Evolutionary conservation across 345 rosid species (phyloP), one percentile per base, ranked within the genome.

Genomic region (Eutrema japonicum): DNA sequence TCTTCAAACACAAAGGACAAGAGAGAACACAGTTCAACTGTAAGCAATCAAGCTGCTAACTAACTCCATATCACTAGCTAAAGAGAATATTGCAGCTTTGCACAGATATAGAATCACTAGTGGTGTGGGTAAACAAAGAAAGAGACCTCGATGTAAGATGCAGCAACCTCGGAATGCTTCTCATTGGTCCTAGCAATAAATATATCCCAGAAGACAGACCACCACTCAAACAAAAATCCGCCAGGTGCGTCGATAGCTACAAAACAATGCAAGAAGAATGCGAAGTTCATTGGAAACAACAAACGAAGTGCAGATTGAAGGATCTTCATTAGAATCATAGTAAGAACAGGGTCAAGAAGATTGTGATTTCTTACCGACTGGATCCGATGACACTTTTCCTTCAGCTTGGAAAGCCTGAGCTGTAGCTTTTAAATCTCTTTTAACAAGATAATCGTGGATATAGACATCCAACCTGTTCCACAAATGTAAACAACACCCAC

Each of bases 161-260:
- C 93, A 18, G 97, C 99, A 83, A 92, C 97, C 75, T 95, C 99
- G 6, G 97, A 95, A 75, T 95, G 99, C 84, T 95, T 95, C 79
- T 92, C 97, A 72, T 95, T 95, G 32, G 97, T 95, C 81, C 97
- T 90, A 29, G 99, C 99, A 79, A 95, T 95, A 69, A 95, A 95
- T 68, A 95, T 95, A 80, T 95, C 99, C 99, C 99, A 95, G 78
- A 95, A 95, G 52, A 95, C 99, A 7, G 99, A 95, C 99, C 99
- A 95, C 99, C 99, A 95, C 79, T 95, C 99, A 76, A 95, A 95
- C 47, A 95, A 91, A 80, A 95, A 95, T 26, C 99, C 99, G 27
- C 97, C 99, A 29, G 99, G 99, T 10, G 99, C 99, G 71, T 95
- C 97, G 64, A 95, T 95, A 30, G 99, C 99, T 92, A 85, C 54